Evolutionary conservation across 305 asterid genomes (phyloP).

Genomic region (Fraxinus nigra): DNA sequence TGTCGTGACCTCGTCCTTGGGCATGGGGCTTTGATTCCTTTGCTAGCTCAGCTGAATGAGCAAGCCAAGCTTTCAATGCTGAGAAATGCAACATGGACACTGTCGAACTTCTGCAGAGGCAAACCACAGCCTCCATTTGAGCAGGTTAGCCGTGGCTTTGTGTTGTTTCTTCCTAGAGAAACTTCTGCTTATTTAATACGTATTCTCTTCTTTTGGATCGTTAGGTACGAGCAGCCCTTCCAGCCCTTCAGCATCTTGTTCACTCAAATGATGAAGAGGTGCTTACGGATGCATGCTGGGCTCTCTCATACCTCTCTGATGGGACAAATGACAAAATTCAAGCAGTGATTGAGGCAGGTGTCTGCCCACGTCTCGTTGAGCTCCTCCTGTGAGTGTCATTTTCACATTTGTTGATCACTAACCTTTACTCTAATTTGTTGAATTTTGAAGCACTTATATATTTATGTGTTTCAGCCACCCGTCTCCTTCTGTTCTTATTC

Average conservation of each 20-base stretch:
- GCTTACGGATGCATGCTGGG: slow-evolving; percentile 96
- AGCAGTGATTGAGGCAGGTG: slow-evolving; percentile 89
- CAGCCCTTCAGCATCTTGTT: slow-evolving; percentile 72
- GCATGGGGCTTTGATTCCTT: slow-evolving; percentile 72
- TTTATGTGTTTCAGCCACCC: slow-evolving; percentile 60
- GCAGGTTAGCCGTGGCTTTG: slow-evolving; percentile 48
- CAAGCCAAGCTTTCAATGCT: slow-evolving; percentile 81
- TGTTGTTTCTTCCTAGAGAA: not conserved
- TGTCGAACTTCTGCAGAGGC: slow-evolving; percentile 94
- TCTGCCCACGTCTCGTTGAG: slow-evolving; percentile 80
- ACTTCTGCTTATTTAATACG: not conserved
- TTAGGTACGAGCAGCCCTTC: slow-evolving; percentile 82
- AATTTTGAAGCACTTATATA: not conserved
- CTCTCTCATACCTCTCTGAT: slow-evolving; percentile 91
- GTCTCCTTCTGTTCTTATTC: slow-evolving; percentile 85
- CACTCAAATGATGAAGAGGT: slow-evolving; percentile 85
- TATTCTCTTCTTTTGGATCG: not conserved
- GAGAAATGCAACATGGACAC: slow-evolving; percentile 92
- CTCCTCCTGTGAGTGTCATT: slow-evolving; percentile 66
- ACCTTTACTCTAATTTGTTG: not conserved
- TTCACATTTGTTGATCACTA: not conserved
- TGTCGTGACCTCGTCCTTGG: slow-evolving; percentile 89
- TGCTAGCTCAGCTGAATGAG: slow-evolving; percentile 73
- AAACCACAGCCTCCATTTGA: slow-evolving; percentile 93
- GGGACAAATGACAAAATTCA: slow-evolving; percentile 91